These are phyloP conservation scores for Phialemonium atrogriseum DNA, from an alignment of 2,329 filamentous ascomycete genomes.

Conservation along the genomic window DNA sequence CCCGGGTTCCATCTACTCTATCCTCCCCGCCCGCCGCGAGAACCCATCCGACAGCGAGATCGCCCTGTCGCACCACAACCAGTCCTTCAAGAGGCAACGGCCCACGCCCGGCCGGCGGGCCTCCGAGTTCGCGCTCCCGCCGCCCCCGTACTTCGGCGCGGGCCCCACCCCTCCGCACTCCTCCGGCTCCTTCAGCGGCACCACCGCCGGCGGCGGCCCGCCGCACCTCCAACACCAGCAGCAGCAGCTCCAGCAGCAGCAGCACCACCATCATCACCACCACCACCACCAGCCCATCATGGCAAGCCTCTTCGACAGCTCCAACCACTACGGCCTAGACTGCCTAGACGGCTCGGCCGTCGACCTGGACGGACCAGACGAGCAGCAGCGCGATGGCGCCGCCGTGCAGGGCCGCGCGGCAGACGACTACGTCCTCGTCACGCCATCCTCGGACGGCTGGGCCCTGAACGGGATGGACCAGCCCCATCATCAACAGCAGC, in stretches of 20 bases:
- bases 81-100: slow-evolving; percentile 21
- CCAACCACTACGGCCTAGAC: slow-evolving; percentile 17
- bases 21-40: slow-evolving; percentile 22
- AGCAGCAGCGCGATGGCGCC: slow-evolving; percentile 4
- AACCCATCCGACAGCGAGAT: slow-evolving; percentile 16
- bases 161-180: slow-evolving; percentile 13
- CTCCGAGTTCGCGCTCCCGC: slow-evolving; percentile 21
- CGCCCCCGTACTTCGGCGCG: slow-evolving; percentile 18
- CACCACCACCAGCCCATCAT: slow-evolving; percentile 16
- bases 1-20: slow-evolving; percentile 12
- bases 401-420: slow-evolving; percentile 1
- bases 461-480: slow-evolving; percentile 13
- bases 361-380: slow-evolving; percentile 16
- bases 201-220: slow-evolving; percentile 5
- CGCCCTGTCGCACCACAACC: slow-evolving; percentile 8
- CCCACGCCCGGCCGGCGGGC: slow-evolving; percentile 18
- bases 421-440: slow-evolving; percentile 17
- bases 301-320: slow-evolving; percentile 16
- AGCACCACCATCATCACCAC: slow-evolving; percentile 11
- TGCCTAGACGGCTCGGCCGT: slow-evolving; percentile 19
- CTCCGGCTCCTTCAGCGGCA: background rate
- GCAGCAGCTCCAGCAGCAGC: no score
- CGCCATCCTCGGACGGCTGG: slow-evolving; percentile 19
- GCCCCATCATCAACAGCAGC: slow-evolving; percentile 5
- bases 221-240: slow-evolving; percentile 14